Evolutionary conservation across 116 monocot species (phyloP), one percentile per base, ranked within the genome.

Genomic region (Cymodocea nodosa): DNA sequence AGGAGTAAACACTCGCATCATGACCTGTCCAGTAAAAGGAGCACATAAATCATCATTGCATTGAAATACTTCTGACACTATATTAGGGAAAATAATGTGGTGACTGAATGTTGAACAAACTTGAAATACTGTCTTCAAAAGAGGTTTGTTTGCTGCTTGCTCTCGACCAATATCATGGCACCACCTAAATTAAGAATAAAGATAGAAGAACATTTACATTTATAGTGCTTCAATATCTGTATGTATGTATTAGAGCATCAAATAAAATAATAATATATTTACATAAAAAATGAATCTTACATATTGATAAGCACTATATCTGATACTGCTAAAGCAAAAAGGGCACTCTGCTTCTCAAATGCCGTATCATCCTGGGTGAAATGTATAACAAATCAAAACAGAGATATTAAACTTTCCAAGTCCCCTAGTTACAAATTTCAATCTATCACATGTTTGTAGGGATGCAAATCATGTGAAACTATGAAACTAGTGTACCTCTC

Each of bases 111-210:
- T 40, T 16, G 58, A 68, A 24, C 23, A 18, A 69, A 92, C 97
- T 84, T 98, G 97, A 68, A 92, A 98, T 23, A 98, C 92, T n/a
- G 97, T 98, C 83, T 92, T 98, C 23, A 98, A 49, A 71, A 98
- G 97, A 73, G 97, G 97, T 63, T 85, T 98, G 67, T 98, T 98
- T 66, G 97, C 97, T 75, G 97, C 97, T 39, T 98, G 97, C 71
- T 98, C 97, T 55, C 97, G 81, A 16, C 97, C 97, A 84, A 98
- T 88, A 74, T 98, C 97, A 86, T 98, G 97, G 64, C 97, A 98
- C 97, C 97, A 98, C 97, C 97, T 95, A 64, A 12, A 60, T 75
- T 23, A 75, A 56, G 18, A 56, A 67, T 52, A 15, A 13, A 15
- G 15, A 39, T 62, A 7, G 62, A 2, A 62, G 39, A 12, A 1